Conservation (phyloP, 2,329 filamentous ascomycete genomes). For the Claviceps pazoutovae region DNA sequence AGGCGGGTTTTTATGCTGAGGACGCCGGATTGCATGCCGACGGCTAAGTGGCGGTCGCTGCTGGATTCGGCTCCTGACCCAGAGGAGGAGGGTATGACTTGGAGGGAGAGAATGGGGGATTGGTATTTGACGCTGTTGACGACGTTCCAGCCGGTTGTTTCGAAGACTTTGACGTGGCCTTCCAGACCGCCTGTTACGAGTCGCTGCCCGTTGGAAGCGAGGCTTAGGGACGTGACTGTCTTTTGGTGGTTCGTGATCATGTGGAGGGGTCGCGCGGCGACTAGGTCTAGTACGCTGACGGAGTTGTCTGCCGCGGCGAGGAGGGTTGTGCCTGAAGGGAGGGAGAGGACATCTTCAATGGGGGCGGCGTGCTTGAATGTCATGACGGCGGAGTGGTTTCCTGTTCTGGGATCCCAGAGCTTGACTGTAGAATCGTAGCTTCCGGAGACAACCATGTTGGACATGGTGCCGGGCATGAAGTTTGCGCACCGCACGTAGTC, state of each 20-base stretch:
- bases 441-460: slow-evolving; percentile 72
- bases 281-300: slow-evolving; percentile 82
- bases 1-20: slow-evolving; percentile 82
- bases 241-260: slow-evolving; percentile 93
- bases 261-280: slow-evolving; percentile 76
- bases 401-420: slow-evolving; percentile 79
- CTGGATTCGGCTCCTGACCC: slow-evolving; percentile 34
- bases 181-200: slow-evolving; percentile 82
- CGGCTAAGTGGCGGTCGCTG: slow-evolving; percentile 86
- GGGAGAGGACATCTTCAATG: slow-evolving; percentile 75
- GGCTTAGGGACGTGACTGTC: slow-evolving; percentile 76
- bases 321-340: slow-evolving; percentile 75
- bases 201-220: slow-evolving; percentile 67
- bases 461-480: slow-evolving; percentile 64
- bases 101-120: slow-evolving; percentile 74
- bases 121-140: slow-evolving; percentile 92
- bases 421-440: slow-evolving; percentile 91
- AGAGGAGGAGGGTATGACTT: slow-evolving; percentile 43
- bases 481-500: slow-evolving; percentile 84
- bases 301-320: slow-evolving; percentile 74
- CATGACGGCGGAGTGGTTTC: slow-evolving; percentile 57
- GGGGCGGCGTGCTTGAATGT: slow-evolving; percentile 89
- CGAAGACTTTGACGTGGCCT: slow-evolving; percentile 93
- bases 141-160: slow-evolving; percentile 88
- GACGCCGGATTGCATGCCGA: slow-evolving; percentile 90